Evolutionary conservation across 2,329 filamentous ascomycete species (phyloP).

Genomic region (Arthrobotrys sphaeroides): DNA sequence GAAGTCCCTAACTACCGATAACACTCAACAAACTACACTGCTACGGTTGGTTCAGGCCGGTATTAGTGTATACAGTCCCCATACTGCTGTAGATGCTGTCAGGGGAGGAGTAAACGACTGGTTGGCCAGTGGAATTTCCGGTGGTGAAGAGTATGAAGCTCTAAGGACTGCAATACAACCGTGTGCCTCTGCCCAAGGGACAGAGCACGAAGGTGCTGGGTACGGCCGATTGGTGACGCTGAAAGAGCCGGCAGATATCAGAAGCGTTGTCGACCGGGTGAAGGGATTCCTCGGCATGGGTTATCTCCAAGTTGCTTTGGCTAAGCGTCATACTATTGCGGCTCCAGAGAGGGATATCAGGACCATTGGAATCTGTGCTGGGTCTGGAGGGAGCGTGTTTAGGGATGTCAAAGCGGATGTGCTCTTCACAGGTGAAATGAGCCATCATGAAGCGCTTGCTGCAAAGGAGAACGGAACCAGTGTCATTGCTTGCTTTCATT

Average conservation of each 20-base stretch:
- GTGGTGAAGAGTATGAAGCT: slow-evolving; percentile 60
- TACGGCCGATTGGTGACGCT: slow-evolving; percentile 57
- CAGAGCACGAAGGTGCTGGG: slow-evolving; percentile 55
- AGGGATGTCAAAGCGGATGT: slow-evolving; percentile 77
- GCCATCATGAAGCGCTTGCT: slow-evolving; percentile 88
- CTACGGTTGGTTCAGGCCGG: slow-evolving; percentile 83
- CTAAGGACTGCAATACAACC: slow-evolving; percentile 52
- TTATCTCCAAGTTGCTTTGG: slow-evolving; percentile 26
- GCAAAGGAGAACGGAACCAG: slow-evolving; percentile 84
- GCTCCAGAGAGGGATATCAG: slow-evolving; percentile 41
- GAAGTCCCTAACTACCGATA: slow-evolving; percentile 83
- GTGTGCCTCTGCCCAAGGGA: slow-evolving; percentile 51
- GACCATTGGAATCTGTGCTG: slow-evolving; percentile 66
- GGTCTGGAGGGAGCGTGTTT: slow-evolving; percentile 82
- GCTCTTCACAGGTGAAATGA: slow-evolving; percentile 90
- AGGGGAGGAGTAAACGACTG: slow-evolving; percentile 88
- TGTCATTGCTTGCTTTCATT: slow-evolving; percentile 84
- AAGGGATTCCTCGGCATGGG: slow-evolving; percentile 49
- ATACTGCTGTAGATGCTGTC: slow-evolving; percentile 92
- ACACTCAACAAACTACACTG: slow-evolving; percentile 87
- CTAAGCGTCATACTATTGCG: slow-evolving; percentile 33
- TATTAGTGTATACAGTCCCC: slow-evolving; percentile 93
- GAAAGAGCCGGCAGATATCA: slow-evolving; percentile 42
- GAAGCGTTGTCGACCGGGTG: slow-evolving; percentile 55
- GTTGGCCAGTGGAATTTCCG: slow-evolving; percentile 85